Evolutionary conservation across 2,329 filamentous ascomycete species (phyloP), one percentile per base, ranked within the genome.

Genomic region (Ophiosphaerella narmari): DNA sequence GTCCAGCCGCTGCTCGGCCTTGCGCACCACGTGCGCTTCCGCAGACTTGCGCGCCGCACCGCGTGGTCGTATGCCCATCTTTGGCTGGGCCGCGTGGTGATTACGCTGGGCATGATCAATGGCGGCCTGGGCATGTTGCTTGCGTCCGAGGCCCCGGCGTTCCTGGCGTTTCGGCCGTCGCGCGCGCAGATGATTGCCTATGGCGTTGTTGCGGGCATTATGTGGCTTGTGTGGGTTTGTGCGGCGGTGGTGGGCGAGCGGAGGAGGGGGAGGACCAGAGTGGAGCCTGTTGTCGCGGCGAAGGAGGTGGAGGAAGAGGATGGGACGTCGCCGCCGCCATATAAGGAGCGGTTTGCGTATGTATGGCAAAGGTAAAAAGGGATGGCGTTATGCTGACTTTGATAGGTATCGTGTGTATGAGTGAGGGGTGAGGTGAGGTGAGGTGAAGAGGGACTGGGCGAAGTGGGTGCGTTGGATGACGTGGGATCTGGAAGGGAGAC

Each of bases 31-130:
- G 57, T 71, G 7, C 64, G 77, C 51, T 84, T 75, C 66, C 76
- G 76, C 46, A 78, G 75, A 52, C 73, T 74, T 5, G 72, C 71
- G 6, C 66, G 71, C 3, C 75, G 78, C 34, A 78, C 75, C 1
- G 47, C 75, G 9, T 78, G 76, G 65, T 78, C 77, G 1, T 74
- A 79, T 52, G 73, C 70, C 2, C 82, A 85, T 62, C 70, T 82
- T 24, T 84, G 82, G 82, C 68, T 82, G 16, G 82, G 82, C 8
- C 72, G 82, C 1, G 62, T 74, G 21, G 70, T 77, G 24, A 78
- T 84, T 26, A 70, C 77, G 0, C 63, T 83, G 2, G 81, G 78
- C 0, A 79, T 83, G 46, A 73, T 84, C 57, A 84, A 83, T 59
- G 82, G 79, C 13, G 82, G 81, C 0, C 68, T 84, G 0, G 82